These are phyloP conservation scores for Artemisia argyi DNA, from an alignment of 129 eudicot genomes.

Conservation along the genomic window DNA sequence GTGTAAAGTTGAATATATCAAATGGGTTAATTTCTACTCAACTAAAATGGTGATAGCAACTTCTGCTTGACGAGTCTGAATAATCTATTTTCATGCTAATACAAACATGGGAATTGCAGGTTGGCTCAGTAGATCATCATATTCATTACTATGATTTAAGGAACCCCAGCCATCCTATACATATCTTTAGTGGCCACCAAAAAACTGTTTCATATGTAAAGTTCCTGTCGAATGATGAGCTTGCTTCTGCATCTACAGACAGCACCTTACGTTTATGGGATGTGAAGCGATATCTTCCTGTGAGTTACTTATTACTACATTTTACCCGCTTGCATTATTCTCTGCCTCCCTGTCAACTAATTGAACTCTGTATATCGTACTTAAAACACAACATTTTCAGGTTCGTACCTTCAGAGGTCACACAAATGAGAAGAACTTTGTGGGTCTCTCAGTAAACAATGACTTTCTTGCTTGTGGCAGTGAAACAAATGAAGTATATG, in stretches of 20 bases:
- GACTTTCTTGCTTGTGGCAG: constrained; percentile 86
- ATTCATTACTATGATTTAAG: constrained; percentile 69
- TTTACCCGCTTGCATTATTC: constrained; percentile 2
- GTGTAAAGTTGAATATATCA: too few relatives aligned
- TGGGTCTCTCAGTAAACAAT: constrained; percentile 66
- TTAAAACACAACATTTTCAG: constrained; percentile 33
- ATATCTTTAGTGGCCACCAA: constrained; percentile 62
- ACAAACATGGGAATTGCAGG: constrained; percentile 40
- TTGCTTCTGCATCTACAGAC: constrained; percentile 71
- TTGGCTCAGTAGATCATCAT: constrained; percentile 71
- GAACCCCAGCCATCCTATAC: constrained; percentile 55
- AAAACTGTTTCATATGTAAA: constrained; percentile 69
- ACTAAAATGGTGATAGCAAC: too few relatives aligned
- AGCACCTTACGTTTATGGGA: constrained; percentile 66
- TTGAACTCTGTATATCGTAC: background rate
- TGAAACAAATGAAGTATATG: constrained; percentile 79
- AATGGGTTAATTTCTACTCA: too few relatives aligned
- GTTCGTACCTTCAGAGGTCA: constrained; percentile 76
- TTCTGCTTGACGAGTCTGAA: background rate
- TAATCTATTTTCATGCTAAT: background rate
- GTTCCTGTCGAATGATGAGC: constrained; percentile 51
- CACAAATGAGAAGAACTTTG: constrained; percentile 82
- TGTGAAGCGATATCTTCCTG: constrained; percentile 48
- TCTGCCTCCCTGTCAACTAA: background rate
- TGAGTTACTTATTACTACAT: constrained; percentile 30